Evolutionary conservation across 306 rosid genomes (phyloP).

Genomic region (Benincasa hispida): DNA sequence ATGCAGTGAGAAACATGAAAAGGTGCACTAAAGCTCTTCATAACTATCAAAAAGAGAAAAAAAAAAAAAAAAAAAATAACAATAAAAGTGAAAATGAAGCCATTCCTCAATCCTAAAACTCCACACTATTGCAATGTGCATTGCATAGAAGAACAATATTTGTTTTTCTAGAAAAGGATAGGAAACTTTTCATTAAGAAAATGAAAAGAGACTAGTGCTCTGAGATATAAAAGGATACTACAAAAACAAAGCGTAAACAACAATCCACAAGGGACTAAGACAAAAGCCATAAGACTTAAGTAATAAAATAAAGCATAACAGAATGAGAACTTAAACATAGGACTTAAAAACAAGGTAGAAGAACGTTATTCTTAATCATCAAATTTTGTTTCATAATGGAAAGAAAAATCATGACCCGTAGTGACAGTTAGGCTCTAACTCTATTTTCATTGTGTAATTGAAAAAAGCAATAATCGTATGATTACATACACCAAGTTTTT

Average conservation of each 20-base stretch:
- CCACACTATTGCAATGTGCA: too few relatives aligned
- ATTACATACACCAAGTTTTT: background rate
- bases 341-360: background rate
- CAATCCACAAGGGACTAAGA: too few relatives aligned
- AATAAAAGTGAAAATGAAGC: background rate
- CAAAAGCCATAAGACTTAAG: too few relatives aligned
- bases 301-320: too few relatives aligned
- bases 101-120: background rate
- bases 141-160: too few relatives aligned
- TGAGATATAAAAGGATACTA: too few relatives aligned
- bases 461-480: background rate
- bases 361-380: background rate
- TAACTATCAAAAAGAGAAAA: background rate
- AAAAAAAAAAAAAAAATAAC: slow-evolving; percentile 5
- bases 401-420: background rate
- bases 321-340: too few relatives aligned
- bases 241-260: too few relatives aligned
- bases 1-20: background rate
- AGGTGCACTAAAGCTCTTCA: background rate
- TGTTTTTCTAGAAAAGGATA: too few relatives aligned
- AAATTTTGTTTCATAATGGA: background rate
- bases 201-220: too few relatives aligned
- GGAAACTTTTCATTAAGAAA: too few relatives aligned
- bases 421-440: background rate
- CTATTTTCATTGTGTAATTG: background rate